These are phyloP conservation scores for Lizonia empirigonia DNA, from an alignment of 2,329 filamentous ascomycete genomes.

Conservation along the genomic window DNA sequence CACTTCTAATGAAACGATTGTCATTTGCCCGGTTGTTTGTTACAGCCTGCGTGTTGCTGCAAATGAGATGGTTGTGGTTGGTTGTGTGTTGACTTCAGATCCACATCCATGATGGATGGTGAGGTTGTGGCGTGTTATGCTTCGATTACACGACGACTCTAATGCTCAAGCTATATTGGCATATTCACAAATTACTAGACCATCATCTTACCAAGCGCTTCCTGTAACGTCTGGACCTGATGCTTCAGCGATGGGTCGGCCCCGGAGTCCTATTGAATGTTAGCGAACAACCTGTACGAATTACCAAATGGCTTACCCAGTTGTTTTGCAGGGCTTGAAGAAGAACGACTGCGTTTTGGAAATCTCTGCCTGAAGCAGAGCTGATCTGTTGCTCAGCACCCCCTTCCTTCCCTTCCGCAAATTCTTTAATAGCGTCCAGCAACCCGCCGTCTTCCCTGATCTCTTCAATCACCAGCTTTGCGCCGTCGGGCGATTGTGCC, in stretches of 20 bases:
- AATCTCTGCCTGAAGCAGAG: conserved; percentile 36
- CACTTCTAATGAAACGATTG: conserved; percentile 21
- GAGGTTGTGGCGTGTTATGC: conserved; percentile 8
- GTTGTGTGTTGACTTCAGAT: neutral
- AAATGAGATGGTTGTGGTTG: conserved; percentile 14
- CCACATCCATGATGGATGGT: conserved; percentile 4
- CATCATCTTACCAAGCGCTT: conserved; percentile 30
- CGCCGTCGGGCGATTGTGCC: conserved; percentile 39
- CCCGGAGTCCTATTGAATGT: conserved; percentile 25
- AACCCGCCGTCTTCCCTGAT: conserved; percentile 36
- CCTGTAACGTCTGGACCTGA: conserved; percentile 30
- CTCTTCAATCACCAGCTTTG: conserved; percentile 35
- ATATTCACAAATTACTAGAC: conserved; percentile 12
- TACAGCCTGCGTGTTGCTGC: neutral
- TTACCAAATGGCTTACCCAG: conserved; percentile 31
- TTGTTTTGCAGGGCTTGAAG: conserved; percentile 43
- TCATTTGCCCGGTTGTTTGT: conserved; percentile 30
- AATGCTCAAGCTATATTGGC: neutral
- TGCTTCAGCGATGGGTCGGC: conserved; percentile 32
- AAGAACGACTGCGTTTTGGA: conserved; percentile 45
- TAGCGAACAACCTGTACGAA: conserved; percentile 10
- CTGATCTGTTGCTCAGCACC: conserved; percentile 27
- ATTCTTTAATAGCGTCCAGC: conserved; percentile 43
- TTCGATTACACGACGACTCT: neutral
- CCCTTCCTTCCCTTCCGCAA: conserved; percentile 36